Percentiles rank a stretch among this genome's conserved stretches.
Evolutionary conservation across 371 early-diverging fungal genomes (phyloP).

Genomic region (Mucor sp.): DNA sequence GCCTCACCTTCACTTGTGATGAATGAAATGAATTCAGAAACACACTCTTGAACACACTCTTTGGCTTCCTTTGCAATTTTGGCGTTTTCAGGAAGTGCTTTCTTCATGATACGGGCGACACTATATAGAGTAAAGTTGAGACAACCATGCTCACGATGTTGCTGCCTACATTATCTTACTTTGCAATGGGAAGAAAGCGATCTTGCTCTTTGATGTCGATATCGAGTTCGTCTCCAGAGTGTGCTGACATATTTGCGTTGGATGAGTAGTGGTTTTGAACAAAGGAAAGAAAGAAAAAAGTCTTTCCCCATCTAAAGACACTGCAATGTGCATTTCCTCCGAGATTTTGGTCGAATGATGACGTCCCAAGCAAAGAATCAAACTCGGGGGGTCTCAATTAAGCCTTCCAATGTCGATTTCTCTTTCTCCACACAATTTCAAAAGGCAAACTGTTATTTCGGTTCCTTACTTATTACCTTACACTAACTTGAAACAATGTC

Average conservation of each 20-base stretch:
- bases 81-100: slow-evolving; percentile 95
- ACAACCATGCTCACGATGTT: not conserved
- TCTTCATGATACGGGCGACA: slow-evolving; percentile 99
- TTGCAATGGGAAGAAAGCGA: slow-evolving; percentile 92
- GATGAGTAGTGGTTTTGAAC: not conserved
- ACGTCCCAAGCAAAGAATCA: slow-evolving; percentile 5
- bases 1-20: slow-evolving; percentile 92
- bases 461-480: slow-evolving; percentile 3
- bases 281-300: slow-evolving; percentile 3
- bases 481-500: slow-evolving; percentile 21
- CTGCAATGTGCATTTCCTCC: not conserved
- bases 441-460: not conserved
- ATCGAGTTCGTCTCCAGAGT: slow-evolving; percentile 67
- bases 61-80: slow-evolving; percentile 99
- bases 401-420: not conserved
- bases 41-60: slow-evolving; percentile 98
- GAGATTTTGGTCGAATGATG: slow-evolving; percentile 7
- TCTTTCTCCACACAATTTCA: not conserved
- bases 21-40: slow-evolving; percentile 99
- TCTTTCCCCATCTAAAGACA: not conserved
- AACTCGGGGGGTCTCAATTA: not conserved
- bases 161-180: slow-evolving; percentile 32
- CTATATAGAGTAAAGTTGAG: slow-evolving; percentile 54
- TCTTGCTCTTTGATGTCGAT: slow-evolving; percentile 92
- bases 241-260: slow-evolving; percentile 26